phyloP scores from a whole-genome alignment of 108 stramenopile species.

The Cafeteria roenbergensis region DNA sequence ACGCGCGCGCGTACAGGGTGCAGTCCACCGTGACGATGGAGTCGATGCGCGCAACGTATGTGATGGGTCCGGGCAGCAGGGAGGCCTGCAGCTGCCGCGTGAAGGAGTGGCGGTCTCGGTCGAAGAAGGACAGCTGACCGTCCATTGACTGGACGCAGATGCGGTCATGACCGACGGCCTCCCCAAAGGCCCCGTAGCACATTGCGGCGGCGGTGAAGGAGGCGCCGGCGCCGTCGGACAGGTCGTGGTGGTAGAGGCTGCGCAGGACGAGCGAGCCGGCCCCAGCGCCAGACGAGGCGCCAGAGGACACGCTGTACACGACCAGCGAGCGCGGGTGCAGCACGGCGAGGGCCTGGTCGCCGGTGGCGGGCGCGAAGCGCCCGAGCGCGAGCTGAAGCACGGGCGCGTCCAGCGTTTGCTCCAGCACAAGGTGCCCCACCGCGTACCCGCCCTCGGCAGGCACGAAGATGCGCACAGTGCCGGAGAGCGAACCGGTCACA shows the following conservation, averaged over 20 bases:
- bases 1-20: slow-evolving; percentile 33
- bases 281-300: too few relatives aligned
- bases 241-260: too few relatives aligned
- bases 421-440: slow-evolving; percentile 36
- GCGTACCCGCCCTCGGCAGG: slow-evolving; percentile 22
- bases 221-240: too few relatives aligned
- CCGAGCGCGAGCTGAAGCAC: slow-evolving; percentile 35
- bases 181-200: slow-evolving; percentile 26
- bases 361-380: slow-evolving; percentile 27
- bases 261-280: too few relatives aligned
- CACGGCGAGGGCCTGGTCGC: slow-evolving; percentile 28
- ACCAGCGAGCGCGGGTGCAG: slow-evolving; percentile 37
- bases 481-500: slow-evolving; percentile 33
- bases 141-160: slow-evolving; percentile 46
- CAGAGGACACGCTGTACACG: slow-evolving; percentile 34
- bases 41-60: slow-evolving; percentile 38
- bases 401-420: slow-evolving; percentile 29
- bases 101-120: slow-evolving; percentile 34
- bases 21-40: slow-evolving; percentile 33
- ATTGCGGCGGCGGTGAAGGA: too few relatives aligned
- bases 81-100: slow-evolving; percentile 33
- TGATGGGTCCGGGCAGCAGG: slow-evolving; percentile 37
- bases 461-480: slow-evolving; percentile 25
- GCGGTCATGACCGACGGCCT: slow-evolving; percentile 25
- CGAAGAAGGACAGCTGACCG: slow-evolving; percentile 39